Evolutionary conservation across 345 rosid genomes (phyloP), one percentile per base, ranked within the genome.

Genomic region (Dimocarpus longan): DNA sequence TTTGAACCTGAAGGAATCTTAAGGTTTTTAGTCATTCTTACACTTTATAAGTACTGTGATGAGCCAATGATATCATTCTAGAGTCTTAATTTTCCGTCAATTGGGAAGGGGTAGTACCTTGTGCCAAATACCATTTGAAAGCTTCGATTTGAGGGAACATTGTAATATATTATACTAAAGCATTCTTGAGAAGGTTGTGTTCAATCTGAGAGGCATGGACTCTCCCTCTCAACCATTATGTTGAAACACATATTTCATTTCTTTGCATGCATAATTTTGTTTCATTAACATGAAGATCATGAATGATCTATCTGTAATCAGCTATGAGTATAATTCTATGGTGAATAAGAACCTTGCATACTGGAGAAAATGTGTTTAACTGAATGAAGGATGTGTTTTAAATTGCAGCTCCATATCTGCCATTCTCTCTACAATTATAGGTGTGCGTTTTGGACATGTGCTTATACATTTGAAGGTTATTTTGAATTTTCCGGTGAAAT

Each of bases 1-100:
- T 93, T 93, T 71, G 99, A 93, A 83, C 99, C 99, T 71, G 99
- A 95, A 84, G 98, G 99, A 78, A 76, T 91, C 78, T 76, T 94
- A 71, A 94, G 98, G 98, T 93, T 64, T 75, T n/a, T n/a, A n/a
- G n/a, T 16, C 54, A 56, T 37, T 75, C 21, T 66, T 72, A n/a
- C 19, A 43, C 15, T 65, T 48, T 73, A 39, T 24, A 19, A 5
- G 56, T 52, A 37, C 24, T 21, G 18, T 50, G 56, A 50, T 12
- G 56, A 56, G 12, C 5, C 46, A 26, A 78, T 21, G 28, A 65
- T 65, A 64, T 3, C n/a, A 19, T n/a, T n/a, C n/a, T 28, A 1
- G 48, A 6, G n/a, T 22, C 37, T 62, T 28, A 19, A 68, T 32
- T 26, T n/a, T 8, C 26, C 3, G 22, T 24, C 26, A 26, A 9